Base-by-base conservation (phyloP, 1,284 basidiomycete genomes). In the Tylopilus microsporus region DNA sequence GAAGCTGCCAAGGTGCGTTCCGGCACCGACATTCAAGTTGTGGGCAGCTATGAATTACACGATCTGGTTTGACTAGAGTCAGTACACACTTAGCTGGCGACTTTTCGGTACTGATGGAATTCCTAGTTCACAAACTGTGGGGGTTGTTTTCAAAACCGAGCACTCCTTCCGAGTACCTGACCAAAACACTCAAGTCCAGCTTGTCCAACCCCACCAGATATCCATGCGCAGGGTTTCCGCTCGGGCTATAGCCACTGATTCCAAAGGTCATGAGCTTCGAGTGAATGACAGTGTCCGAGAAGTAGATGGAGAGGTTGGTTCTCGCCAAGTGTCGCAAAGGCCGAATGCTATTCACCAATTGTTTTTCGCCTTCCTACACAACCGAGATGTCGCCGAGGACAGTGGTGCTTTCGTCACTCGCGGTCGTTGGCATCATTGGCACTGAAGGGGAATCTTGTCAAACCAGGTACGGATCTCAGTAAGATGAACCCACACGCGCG, bases 91-190 rank as follows among this genome's bases (percentile, higher is more conserved):
- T 25, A 42, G 3, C 51, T 54, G 42, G 59, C 43, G 34, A 53
- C 39, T 52, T 58, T 30, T 62, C 58, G 45, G 2, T 42, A 3
- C 46, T 61, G 19, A 66, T 56, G 36, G 19, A 53, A 18, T 58
- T 56, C 45, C 19, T 63, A 94, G 92, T 73, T 82, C 87, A 41
- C 91, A 94, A 72, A 97, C 95, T 2, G 92, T 94, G 32, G 96
- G 94, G 70, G 94, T 99, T 60, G 96, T 99, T 65, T 97, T 91
- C 83, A 97, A 97, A 75, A 95, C 96, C 5, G 97, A 99, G 73
- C 87, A 94, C 69, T 87, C 91, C 10, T 94, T 99, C 83, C 91
- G 92, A 59, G 91, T 99, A 1, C 82, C 99, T 51, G 96, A 99
- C 71, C 96, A 98, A 74, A 91, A 93, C 64, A 92, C 94, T 2